These are phyloP conservation scores for Tetrastigma voinierianum DNA, from an alignment of 164 flowering plant genomes.

Conservation along the genomic window DNA sequence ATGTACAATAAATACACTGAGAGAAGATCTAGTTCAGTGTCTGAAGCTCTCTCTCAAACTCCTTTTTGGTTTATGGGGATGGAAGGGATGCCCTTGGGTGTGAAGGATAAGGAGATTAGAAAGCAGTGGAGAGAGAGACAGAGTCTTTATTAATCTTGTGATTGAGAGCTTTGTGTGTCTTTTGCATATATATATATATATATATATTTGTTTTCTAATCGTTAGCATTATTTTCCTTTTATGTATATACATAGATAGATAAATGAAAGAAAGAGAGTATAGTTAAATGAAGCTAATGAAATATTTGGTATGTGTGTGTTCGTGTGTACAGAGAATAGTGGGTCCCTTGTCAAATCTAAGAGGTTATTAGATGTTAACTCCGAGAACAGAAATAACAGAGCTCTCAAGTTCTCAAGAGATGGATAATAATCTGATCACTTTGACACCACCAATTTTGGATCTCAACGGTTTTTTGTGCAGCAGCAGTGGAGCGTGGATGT, in stretches of 20 bases:
- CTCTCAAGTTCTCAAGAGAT: constrained; percentile 18
- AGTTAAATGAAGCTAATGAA: constrained; percentile 19
- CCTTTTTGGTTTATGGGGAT: too few relatives aligned
- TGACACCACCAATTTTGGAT: not conserved
- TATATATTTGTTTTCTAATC: not conserved
- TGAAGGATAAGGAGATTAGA: constrained; percentile 28
- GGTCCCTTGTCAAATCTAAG: constrained; percentile 30
- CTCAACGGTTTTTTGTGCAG: constrained; percentile 4
- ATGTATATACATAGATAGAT: not conserved
- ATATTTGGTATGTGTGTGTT: constrained; percentile 16
- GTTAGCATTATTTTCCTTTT: constrained; percentile 10
- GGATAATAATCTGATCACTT: too few relatives aligned
- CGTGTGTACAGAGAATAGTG: constrained; percentile 20
- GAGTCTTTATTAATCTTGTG: constrained; percentile 9
- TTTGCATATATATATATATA: constrained; percentile 1
- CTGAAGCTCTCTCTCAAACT: not conserved
- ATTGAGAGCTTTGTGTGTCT: constrained; percentile 15
- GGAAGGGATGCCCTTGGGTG: not conserved
- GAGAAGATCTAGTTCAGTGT: constrained; percentile 4
- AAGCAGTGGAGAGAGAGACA: constrained; percentile 29
- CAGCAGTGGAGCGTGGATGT: not conserved
- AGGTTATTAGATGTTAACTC: constrained; percentile 7
- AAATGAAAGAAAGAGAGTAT: constrained; percentile 20
- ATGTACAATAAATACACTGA: too few relatives aligned
- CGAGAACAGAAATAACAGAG: constrained; percentile 7